phyloP scores from a whole-genome alignment of 2,329 filamentous ascomycete genomes.

The Apiospora malaysiana region DNA sequence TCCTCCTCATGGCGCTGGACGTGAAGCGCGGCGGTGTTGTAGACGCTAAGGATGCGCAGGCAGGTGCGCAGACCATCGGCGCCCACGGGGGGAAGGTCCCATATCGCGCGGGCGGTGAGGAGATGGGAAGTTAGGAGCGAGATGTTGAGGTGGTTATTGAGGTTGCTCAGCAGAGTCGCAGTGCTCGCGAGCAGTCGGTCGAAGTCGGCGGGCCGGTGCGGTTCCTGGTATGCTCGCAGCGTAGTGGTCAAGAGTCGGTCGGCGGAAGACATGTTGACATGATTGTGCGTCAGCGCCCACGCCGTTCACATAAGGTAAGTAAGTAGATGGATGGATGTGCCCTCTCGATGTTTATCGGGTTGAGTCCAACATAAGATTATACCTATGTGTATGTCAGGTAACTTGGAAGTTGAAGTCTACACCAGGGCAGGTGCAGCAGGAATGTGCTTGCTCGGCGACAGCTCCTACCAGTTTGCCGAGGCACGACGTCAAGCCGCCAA shows the following conservation, averaged over 20 bases:
- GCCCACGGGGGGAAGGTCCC: conserved; percentile 48
- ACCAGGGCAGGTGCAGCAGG: not conserved
- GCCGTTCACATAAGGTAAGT: not conserved
- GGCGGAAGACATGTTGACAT: conserved; percentile 63
- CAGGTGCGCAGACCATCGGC: conserved; percentile 67
- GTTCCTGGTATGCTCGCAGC: conserved; percentile 63
- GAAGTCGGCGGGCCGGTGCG: conserved; percentile 55
- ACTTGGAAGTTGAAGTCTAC: too few species aligned
- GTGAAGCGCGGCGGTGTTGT: conserved; percentile 68
- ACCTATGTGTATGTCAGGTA: too few species aligned
- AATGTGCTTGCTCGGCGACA: conserved; percentile 14
- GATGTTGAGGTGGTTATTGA: conserved; percentile 78
- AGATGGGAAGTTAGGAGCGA: conserved; percentile 75
- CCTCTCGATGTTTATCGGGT: not conserved
- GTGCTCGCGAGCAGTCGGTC: conserved; percentile 70
- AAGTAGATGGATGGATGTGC: not conserved
- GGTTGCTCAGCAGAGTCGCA: conserved; percentile 68
- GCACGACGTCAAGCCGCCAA: conserved; percentile 30
- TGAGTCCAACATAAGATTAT: too few species aligned
- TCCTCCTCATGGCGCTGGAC: conserved; percentile 56
- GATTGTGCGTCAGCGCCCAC: conserved; percentile 7
- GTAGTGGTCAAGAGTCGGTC: conserved; percentile 72
- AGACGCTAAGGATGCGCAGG: conserved; percentile 72
- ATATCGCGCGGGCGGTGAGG: conserved; percentile 73
- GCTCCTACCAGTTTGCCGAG: conserved; percentile 33